Percentiles rank a stretch among this genome's conserved stretches.
Evolutionary conservation across 768 basidiomycete genomes (phyloP).

Genomic region (Lactarius deliciosus): DNA sequence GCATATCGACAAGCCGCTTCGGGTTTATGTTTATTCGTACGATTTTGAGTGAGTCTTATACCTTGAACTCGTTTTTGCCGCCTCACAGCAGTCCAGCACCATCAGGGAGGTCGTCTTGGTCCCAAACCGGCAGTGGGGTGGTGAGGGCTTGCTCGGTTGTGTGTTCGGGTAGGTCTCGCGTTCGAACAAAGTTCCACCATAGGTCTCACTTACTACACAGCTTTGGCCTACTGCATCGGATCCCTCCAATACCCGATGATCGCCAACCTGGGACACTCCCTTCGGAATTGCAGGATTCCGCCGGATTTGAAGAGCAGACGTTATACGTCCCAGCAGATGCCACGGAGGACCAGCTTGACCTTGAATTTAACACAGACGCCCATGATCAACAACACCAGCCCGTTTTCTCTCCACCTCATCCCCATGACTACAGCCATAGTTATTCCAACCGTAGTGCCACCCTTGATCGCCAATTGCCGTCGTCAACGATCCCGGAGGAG

Average conservation of each 20-base stretch:
- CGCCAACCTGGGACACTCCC: slow-evolving; percentile 57
- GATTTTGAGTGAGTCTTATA: slow-evolving; percentile 81
- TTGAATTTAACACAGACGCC: slow-evolving; percentile 32
- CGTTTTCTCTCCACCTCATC: slow-evolving; percentile 18
- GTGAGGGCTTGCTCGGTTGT: slow-evolving; percentile 92
- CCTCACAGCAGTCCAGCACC: slow-evolving; percentile 51
- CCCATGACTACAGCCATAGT: slow-evolving; percentile 28
- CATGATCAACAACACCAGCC: slow-evolving; percentile 33
- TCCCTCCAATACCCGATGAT: slow-evolving; percentile 73
- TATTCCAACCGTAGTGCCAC: slow-evolving; percentile 28
- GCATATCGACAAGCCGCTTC: slow-evolving; percentile 92
- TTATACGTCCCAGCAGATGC: slow-evolving; percentile 78
- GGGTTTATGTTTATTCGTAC: slow-evolving; percentile 95
- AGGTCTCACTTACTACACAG: slow-evolving; percentile 40
- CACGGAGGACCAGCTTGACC: slow-evolving; percentile 43
- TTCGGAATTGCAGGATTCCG: slow-evolving; percentile 49
- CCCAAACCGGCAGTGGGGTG: slow-evolving; percentile 97
- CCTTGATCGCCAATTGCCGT: slow-evolving; percentile 13
- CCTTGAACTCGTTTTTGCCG: slow-evolving; percentile 3
- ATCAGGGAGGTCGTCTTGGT: slow-evolving; percentile 91
- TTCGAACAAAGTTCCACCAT: not conserved
- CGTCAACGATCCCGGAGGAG: slow-evolving; percentile 29
- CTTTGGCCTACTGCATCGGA: slow-evolving; percentile 90
- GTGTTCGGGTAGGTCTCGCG: slow-evolving; percentile 77
- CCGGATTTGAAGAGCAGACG: slow-evolving; percentile 59